Evolutionary conservation across 1,284 basidiomycete genomes (phyloP), one percentile per base, ranked within the genome.

Genomic region (Marasmius tenuissimus): DNA sequence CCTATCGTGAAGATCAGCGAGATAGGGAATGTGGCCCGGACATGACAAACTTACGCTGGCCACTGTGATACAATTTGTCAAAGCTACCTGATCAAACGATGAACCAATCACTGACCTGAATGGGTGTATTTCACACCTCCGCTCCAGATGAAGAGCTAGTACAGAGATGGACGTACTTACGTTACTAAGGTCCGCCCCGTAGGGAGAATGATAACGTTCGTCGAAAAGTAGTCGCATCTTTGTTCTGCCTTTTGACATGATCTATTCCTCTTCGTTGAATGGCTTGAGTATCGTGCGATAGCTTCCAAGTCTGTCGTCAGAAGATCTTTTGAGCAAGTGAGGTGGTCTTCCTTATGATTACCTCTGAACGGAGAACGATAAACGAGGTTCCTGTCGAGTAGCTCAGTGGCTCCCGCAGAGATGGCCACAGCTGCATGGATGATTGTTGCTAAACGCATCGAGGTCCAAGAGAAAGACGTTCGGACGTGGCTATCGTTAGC

Each of bases 61-160:
- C 35, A 81, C 79, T 79, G 55, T 16, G 59, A 61, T 27, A 27
- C 2, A 27, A 27, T 27, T 4, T 27, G 27, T 27, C 27, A 27
- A 27, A n/a, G 35, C 33, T 39, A 18, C 18, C 37, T 47, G 27
- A 8, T 50, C 52, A 9, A 11, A 27, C 56, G 12, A 10, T 57
- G 35, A 45, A 27, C 4, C 27, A 27, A 27, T 27, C 27, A 27
- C 67, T 72, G 71, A 76, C 85, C 83, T 56, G 81, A 75, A 64
- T 85, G 83, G 4, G 83, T 85, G 65, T 85, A 85, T 64, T 84
- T 84, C 50, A 85, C 68, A 12, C 83, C 84, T 12, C 83, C 82
- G 38, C 69, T 81, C 81, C 82, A 85, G 37, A 86, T 72, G 63
- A 80, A 82, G 0, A 79, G 57, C 76, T 78, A 38, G 38, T 34